phyloP scores from a whole-genome alignment of 129 eudicot species.

The Artemisia annua region DNA sequence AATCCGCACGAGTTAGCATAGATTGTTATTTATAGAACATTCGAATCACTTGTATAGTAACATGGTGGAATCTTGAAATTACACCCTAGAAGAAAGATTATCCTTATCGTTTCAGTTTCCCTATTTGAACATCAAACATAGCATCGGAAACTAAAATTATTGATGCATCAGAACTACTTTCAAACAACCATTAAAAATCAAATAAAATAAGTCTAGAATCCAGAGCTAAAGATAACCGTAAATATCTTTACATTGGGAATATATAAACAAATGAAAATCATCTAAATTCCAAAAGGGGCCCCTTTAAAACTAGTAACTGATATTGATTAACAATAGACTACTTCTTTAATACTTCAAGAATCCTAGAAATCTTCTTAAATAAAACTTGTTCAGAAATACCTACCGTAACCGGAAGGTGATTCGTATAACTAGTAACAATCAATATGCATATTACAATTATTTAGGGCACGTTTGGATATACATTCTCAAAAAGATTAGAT shows the following conservation, averaged over 20 bases:
- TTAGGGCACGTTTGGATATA: too few species aligned
- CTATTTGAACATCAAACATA: constrained; percentile 10
- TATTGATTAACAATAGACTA: constrained; percentile 6
- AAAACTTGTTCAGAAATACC: not conserved
- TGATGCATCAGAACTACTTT: not conserved
- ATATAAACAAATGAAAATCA: constrained; percentile 4
- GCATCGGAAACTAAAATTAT: not conserved
- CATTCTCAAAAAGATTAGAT: not conserved
- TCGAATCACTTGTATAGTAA: not conserved
- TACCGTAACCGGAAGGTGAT: not conserved
- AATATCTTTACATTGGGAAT: constrained; percentile 18
- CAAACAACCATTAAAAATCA: constrained; percentile 12
- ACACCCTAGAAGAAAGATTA: constrained; percentile 11
- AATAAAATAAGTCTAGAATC: constrained; percentile 21
- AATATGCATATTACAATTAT: not conserved
- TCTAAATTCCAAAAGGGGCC: not conserved
- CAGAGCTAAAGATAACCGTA: constrained; percentile 12
- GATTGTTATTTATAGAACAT: too few species aligned
- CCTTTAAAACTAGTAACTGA: constrained; percentile 11
- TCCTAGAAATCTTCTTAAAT: constrained; percentile 14
- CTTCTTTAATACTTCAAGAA: constrained; percentile 17
- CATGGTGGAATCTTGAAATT: constrained; percentile 7
- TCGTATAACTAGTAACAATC: not conserved
- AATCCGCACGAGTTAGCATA: too few species aligned
- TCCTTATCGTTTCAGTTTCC: not conserved